Base-by-base conservation (phyloP, 1,284 basidiomycete species). In the Neotropicomus parvogracilis region DNA sequence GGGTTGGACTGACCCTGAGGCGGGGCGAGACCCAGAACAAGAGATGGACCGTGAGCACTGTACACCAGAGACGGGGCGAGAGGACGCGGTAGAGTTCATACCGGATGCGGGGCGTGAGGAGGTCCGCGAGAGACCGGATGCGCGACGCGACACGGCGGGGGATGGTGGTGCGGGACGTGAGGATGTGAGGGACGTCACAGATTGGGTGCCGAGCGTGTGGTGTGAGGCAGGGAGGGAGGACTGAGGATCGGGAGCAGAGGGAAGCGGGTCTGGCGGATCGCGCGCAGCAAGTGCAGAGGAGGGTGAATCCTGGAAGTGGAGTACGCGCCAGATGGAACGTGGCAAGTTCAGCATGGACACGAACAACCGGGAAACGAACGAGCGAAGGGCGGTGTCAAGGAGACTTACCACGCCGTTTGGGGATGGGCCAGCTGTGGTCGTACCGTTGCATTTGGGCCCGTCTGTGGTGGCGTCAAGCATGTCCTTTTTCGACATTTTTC, bases 121-220 rank as follows among this genome's bases (percentile, higher is more conserved):
- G 11, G 58, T 7, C 29, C 54, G 52, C 10, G 65, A 60, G 16
- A 69, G 68, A 8, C 72, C 68, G 2, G 80, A 82, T 4, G 76
- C 62, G 9, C 80, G 77, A 19, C 82, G 74, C 0, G 83, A 83
- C 10, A 74, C 59, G 5, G 73, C 78, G 10, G 83, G 83, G 2
- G 83, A 85, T 1, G 78, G 80, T 0, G 84, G 85, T 0, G 84
- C 83, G 14, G 80, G 82, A 9, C 83, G 75, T 4, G 74, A 79
- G 3, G 80, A 77, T 1, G 73, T 72, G 40, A 80, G 72, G 3
- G 75, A 73, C 14, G 59, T 60, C 16, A 52, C 45, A 6, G 60
- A 63, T 17, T 58, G 53, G 3, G 52, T 50, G 49, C 57, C 63
- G 12, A 64, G 48, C 12, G 63, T 56, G 41, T 40, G 39, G 29